Percentiles rank a stretch among this genome's conserved stretches.
These are phyloP conservation scores for Podila minutissima DNA, from an alignment of 192 early-diverging fungal genomes.

Conservation along the genomic window DNA sequence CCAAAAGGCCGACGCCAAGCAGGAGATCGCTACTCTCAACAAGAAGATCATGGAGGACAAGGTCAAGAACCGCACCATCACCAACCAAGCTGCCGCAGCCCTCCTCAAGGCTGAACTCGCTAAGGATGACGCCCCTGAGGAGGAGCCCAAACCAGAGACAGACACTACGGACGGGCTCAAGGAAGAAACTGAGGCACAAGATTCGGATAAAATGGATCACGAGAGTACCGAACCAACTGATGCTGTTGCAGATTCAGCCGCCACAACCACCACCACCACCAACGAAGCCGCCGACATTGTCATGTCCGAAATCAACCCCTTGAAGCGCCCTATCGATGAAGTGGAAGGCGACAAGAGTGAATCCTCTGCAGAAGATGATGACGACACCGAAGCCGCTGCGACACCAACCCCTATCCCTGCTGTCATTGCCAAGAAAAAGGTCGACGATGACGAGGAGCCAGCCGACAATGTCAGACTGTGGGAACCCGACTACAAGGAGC, in stretches of 20 bases:
- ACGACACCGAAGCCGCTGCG: constrained; percentile 46
- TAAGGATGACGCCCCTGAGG: constrained; percentile 14
- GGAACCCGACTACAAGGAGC: constrained; percentile 80
- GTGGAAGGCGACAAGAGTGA: constrained; percentile 38
- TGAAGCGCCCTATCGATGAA: constrained; percentile 37
- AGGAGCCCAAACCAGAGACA: constrained; percentile 32
- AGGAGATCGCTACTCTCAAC: constrained; percentile 44
- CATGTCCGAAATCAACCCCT: constrained; percentile 28
- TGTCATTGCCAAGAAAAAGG: constrained; percentile 50
- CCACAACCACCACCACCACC: not conserved
- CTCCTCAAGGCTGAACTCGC: constrained; percentile 71
- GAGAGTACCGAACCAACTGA: not conserved
- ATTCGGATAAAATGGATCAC: not conserved
- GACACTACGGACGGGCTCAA: constrained; percentile 8
- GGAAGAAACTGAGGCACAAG: constrained; percentile 45
- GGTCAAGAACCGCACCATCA: constrained; percentile 28
- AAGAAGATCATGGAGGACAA: constrained; percentile 52
- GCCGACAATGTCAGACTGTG: constrained; percentile 74
- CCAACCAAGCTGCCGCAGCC: constrained; percentile 65
- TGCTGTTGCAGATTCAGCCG: not conserved
- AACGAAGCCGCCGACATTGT: not conserved
- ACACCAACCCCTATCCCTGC: constrained; percentile 48
- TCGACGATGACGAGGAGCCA: constrained; percentile 62
- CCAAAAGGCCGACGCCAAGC: constrained; percentile 40
- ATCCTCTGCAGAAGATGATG: constrained; percentile 36